Percentiles rank a stretch among this genome's conserved stretches.
These are phyloP conservation scores for Aristolochia fimbriata DNA, from an alignment of 164 flowering plant species.

Conservation along the genomic window DNA sequence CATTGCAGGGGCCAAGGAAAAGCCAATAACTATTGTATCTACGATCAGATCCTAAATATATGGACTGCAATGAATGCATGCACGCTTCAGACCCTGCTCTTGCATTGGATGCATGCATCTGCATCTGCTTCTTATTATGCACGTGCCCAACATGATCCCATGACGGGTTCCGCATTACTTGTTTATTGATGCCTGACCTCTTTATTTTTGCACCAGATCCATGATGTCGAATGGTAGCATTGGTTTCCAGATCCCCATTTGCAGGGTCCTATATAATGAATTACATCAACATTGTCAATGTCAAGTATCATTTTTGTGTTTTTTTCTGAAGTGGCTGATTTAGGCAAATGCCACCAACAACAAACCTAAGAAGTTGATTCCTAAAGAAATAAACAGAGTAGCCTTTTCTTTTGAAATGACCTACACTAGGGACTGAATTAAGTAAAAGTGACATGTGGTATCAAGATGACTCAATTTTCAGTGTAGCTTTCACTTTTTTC, in stretches of 20 bases:
- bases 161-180: slow-evolving; percentile 11
- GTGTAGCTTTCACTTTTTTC: no score
- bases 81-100: slow-evolving; percentile 15
- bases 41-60: slow-evolving; percentile 87
- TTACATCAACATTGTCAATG: background rate
- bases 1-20: slow-evolving; percentile 87
- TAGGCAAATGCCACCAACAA: no score
- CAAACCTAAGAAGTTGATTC: no score
- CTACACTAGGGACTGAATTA: no score
- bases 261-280: slow-evolving; percentile 34
- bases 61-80: slow-evolving; percentile 75
- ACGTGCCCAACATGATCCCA: slow-evolving; percentile 17
- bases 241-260: slow-evolving; percentile 17
- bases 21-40: slow-evolving; percentile 96
- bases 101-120: slow-evolving; percentile 10
- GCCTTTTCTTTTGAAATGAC: no score
- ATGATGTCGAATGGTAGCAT: slow-evolving; percentile 22
- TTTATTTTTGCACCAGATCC: slow-evolving; percentile 85
- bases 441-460: no score
- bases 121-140: slow-evolving; percentile 16
- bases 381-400: no score
- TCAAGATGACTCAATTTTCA: no score
- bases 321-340: no score
- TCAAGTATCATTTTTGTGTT: no score
- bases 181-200: slow-evolving; percentile 36